These are phyloP conservation scores for Pseudocercospora fijiensis DNA, from an alignment of 2,329 filamentous ascomycete genomes.

Conservation along the genomic window DNA sequence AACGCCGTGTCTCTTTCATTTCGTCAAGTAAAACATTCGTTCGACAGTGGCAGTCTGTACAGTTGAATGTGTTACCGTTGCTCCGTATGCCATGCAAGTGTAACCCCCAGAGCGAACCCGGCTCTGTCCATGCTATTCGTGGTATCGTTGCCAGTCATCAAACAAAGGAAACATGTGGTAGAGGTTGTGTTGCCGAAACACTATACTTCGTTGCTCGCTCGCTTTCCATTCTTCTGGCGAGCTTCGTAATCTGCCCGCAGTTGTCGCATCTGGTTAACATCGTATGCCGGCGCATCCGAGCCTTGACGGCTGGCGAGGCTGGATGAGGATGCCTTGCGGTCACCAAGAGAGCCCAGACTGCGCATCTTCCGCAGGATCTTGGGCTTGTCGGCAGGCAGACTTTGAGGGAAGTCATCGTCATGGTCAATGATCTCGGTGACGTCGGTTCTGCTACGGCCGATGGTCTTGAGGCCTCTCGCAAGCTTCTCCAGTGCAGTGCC, in stretches of 20 bases:
- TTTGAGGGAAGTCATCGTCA: constrained; percentile 13
- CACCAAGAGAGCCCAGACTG: constrained; percentile 37
- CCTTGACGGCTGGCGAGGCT: constrained; percentile 19
- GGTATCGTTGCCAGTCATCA: constrained; percentile 26
- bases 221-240: constrained; percentile 18
- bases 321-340: constrained; percentile 28
- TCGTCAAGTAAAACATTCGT: constrained; percentile 4
- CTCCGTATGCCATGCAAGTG: constrained; percentile 22
- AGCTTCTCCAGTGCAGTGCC: constrained; percentile 60
- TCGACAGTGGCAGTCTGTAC: constrained; percentile 11
- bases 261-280: constrained; percentile 26
- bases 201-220: constrained; percentile 23
- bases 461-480: constrained; percentile 58
- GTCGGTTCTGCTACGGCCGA: constrained; percentile 55
- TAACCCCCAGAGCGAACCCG: constrained; percentile 16
- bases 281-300: constrained; percentile 24
- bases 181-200: neutral
- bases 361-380: constrained; percentile 40
- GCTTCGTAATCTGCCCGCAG: constrained; percentile 24
- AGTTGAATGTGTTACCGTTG: constrained; percentile 13
- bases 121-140: constrained; percentile 22
- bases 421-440: constrained; percentile 48
- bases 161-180: constrained; percentile 15
- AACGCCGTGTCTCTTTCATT: constrained; percentile 2
- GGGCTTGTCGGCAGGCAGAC: constrained; percentile 22